phyloP scores from a whole-genome alignment of 2,329 filamentous ascomycete species.

The Scedosporium minutisporum region DNA sequence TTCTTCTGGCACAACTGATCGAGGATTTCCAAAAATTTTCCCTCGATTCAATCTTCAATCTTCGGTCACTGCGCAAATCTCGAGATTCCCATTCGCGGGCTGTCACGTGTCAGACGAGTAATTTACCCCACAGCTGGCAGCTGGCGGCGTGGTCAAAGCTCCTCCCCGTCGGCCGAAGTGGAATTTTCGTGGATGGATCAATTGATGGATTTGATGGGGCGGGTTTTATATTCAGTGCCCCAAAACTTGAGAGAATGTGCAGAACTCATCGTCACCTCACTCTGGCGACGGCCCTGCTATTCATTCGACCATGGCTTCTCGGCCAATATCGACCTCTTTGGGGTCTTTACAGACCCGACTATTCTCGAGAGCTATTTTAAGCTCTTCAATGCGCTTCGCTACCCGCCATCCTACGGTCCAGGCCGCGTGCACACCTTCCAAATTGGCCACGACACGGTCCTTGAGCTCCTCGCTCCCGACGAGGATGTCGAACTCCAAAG shows the following conservation, averaged over 20 bases:
- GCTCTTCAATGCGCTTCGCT: neutral
- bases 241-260: neutral
- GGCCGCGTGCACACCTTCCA: neutral
- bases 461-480: neutral
- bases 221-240: neutral
- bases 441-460: neutral
- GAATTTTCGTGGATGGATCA: too few relatives aligned
- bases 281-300: neutral
- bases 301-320: neutral
- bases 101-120: neutral
- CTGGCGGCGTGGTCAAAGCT: neutral
- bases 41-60: neutral
- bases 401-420: neutral
- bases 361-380: neutral
- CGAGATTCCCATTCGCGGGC: neutral
- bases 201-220: neutral
- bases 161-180: neutral
- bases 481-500: neutral
- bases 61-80: neutral
- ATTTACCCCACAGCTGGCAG: neutral
- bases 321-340: neutral
- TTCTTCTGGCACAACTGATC: neutral
- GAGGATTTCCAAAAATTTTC: conserved; percentile 1
- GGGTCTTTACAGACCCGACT: neutral
- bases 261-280: neutral